These are phyloP conservation scores for Blastomyces silverae DNA, from an alignment of 2,329 filamentous ascomycete species.

Conservation along the genomic window DNA sequence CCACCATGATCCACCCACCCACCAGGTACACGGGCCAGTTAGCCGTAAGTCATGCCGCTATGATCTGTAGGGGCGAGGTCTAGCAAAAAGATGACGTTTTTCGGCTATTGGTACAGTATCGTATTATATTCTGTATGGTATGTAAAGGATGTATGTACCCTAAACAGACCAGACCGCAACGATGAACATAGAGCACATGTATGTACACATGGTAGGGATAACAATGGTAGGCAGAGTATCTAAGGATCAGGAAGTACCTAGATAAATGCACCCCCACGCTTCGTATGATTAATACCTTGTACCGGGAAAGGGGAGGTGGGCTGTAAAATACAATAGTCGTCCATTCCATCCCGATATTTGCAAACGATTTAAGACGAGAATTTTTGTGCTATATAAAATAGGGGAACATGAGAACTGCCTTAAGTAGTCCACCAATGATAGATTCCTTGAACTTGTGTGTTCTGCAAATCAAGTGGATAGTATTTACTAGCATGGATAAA, in stretches of 20 bases:
- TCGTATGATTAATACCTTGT: conserved; percentile 2
- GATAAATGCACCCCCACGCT: neutral
- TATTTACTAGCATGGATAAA: too few relatives aligned
- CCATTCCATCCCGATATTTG: neutral
- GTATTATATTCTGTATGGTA: conserved; percentile 6
- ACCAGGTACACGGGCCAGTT: conserved; percentile 8
- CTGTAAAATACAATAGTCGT: neutral
- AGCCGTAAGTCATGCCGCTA: neutral
- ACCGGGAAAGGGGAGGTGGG: neutral
- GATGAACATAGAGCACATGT: neutral
- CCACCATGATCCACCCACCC: conserved; percentile 7
- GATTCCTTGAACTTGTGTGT: too few relatives aligned
- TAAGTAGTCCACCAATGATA: too few relatives aligned
- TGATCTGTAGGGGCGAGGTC: neutral
- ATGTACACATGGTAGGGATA: neutral
- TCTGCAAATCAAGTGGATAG: too few relatives aligned
- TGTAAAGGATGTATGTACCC: neutral
- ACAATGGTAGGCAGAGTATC: neutral
- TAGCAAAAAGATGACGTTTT: neutral
- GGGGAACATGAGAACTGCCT: too few relatives aligned
- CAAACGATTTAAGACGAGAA: neutral
- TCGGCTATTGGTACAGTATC: conserved; percentile 8
- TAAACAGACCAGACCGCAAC: neutral
- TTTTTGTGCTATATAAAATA: too few relatives aligned
- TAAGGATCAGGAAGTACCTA: neutral